Base-by-base conservation (phyloP, 129 eudicot genomes). In the Solidago caesia region DNA sequence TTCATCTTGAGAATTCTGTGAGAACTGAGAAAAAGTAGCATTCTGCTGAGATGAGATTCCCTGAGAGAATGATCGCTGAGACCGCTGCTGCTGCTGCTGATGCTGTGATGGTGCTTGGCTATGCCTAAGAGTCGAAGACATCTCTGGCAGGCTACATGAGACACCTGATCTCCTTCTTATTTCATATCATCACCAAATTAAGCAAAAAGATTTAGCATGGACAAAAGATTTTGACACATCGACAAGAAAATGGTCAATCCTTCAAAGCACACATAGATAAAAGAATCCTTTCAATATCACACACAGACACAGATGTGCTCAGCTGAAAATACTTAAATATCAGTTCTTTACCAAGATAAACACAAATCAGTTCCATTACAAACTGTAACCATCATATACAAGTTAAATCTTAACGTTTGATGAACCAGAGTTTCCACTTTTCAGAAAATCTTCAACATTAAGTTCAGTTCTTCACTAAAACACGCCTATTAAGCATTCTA, bases 11-110 rank as follows among this genome's bases (percentile, higher is more conserved):
- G 96, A 88, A 67, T 82, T 86, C 86, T 86, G 96, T 4, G 96
- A 90, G 78, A 90, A 75, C 86, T 90, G 98, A 63, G 97, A 93
- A 79, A 85, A 88, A 61, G 71, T 76, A 69, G 89, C 88, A 16
- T 73, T 74, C 15, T 79, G 91, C 75, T 92, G 96, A 66, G 96
- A 89, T 27, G 92, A 87, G 72, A 86, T 62, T 57, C 96, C 97
- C 77, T 92, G 96, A 42, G 98, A 92, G 56, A 89, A 70, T 10
- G 96, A 84, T 64, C 75, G 92, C 70, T 93, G 98, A 15, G 97
- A 90, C 55, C 80, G 87, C 70, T 87, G 92, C 66, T 77, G 80
- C 79, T 76, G 87, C 80, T 85, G 96, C 62, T 92, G 78, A 21
- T n/a, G 6, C 75, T 88, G 97, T 55, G 88, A 73, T 44, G 75